Percentiles rank a stretch among this genome's conserved stretches.
These are phyloP conservation scores for Verticillium isaacii DNA, from an alignment of 2,329 filamentous ascomycete genomes.

Conservation along the genomic window DNA sequence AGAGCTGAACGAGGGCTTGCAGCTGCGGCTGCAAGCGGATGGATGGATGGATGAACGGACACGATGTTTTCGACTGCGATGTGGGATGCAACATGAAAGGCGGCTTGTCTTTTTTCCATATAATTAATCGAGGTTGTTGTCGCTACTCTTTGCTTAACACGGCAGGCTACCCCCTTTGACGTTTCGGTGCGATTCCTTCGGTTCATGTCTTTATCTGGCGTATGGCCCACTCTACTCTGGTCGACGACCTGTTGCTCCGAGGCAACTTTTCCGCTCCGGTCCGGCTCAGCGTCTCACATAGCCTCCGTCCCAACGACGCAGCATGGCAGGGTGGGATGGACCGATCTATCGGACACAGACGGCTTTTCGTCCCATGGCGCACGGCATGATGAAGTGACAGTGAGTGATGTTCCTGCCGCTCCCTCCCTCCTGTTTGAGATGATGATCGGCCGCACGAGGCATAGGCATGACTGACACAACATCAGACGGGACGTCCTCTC, in stretches of 20 bases:
- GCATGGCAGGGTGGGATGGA: background rate
- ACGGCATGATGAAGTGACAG: background rate
- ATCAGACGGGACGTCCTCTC: background rate
- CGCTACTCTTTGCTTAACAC: background rate
- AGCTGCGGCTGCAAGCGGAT: slow-evolving; percentile 17
- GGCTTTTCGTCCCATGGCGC: background rate
- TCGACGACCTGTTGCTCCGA: background rate
- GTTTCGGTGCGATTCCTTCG: background rate
- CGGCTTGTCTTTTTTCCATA: slow-evolving; percentile 12
- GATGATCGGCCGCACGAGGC: background rate
- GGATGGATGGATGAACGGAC: slow-evolving; percentile 12
- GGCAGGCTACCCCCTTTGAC: no score
- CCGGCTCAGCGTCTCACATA: background rate
- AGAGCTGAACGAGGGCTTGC: background rate
- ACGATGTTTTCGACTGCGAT: background rate
- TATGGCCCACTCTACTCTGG: background rate
- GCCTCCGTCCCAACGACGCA: background rate
- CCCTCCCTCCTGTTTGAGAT: background rate
- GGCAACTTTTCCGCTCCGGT: background rate
- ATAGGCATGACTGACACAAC: background rate
- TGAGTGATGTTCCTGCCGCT: background rate
- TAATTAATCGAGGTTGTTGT: slow-evolving; percentile 17
- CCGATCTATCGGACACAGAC: background rate
- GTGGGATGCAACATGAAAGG: background rate
- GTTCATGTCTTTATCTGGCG: background rate